Percentiles rank a stretch among this genome's conserved stretches.
Evolutionary conservation across 257 asterid genomes (phyloP).

Genomic region (Solanum megistacrolobum): DNA sequence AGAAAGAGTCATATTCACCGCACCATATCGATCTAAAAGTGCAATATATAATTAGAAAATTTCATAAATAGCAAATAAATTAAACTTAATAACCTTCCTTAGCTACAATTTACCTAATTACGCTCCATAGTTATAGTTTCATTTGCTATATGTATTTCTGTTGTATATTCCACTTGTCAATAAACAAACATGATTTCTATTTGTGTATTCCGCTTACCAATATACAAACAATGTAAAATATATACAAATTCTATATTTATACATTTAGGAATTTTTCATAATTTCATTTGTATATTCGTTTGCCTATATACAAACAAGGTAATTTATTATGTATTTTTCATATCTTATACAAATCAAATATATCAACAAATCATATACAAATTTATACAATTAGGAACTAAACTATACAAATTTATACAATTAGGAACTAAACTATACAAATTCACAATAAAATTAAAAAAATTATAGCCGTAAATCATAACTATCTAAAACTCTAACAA

Average conservation of each 20-base stretch:
- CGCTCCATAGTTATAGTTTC: background rate
- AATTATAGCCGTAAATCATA: too few relatives aligned
- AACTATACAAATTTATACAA: too few relatives aligned
- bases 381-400: too few relatives aligned
- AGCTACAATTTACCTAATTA: background rate
- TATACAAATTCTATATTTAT: too few relatives aligned
- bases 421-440: too few relatives aligned
- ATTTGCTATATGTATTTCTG: background rate
- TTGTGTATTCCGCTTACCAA: background rate
- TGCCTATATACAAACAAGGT: background rate
- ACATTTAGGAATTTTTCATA: too few relatives aligned
- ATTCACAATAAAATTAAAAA: too few relatives aligned
- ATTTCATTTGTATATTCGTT: too few relatives aligned
- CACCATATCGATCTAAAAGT: background rate
- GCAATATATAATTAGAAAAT: background rate
- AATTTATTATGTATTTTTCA: background rate
- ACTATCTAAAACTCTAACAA: too few relatives aligned
- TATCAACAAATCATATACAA: too few relatives aligned
- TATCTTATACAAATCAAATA: too few relatives aligned
- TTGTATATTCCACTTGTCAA: background rate
- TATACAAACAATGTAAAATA: background rate
- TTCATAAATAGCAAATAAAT: background rate
- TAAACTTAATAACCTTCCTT: background rate
- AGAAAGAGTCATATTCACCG: background rate
- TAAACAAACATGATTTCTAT: too few relatives aligned